Conservation (phyloP, 257 asterid species). For the Nicotiana tomentosiformis region DNA sequence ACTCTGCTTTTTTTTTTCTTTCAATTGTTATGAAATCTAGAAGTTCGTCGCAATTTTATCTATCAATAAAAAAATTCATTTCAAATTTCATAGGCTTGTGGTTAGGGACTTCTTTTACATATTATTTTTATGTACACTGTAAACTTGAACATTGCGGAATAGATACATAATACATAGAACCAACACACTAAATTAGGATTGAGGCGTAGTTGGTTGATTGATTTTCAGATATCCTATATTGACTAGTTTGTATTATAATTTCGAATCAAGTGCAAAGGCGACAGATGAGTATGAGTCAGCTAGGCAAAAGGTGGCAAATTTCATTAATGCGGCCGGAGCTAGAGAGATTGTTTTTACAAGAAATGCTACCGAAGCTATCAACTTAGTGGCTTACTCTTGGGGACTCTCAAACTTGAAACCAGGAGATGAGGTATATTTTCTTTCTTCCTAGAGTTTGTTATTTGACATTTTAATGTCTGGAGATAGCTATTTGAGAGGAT, state of each 20-base stretch:
- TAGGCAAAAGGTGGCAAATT: constrained; percentile 80
- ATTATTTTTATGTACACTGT: not conserved
- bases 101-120: not conserved
- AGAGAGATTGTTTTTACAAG: constrained; percentile 84
- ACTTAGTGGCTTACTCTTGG: constrained; percentile 93
- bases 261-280: constrained; percentile 58
- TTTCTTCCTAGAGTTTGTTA: not conserved
- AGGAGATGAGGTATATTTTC: constrained; percentile 70
- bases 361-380: constrained; percentile 97
- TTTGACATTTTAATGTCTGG: not conserved
- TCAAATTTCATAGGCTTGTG: not conserved
- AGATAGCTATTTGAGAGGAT: not conserved
- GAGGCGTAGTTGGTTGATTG: not conserved
- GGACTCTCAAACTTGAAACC: constrained; percentile 72
- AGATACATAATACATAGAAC: not conserved
- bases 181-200: not conserved
- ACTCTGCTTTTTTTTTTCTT: not conserved
- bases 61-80: not conserved
- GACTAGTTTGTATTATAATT: not conserved
- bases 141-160: not conserved
- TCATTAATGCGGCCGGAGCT: constrained; percentile 59
- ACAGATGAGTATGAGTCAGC: constrained; percentile 86
- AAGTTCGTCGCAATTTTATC: not conserved
- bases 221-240: not conserved
- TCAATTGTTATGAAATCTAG: not conserved